Percentiles rank a stretch among this genome's conserved stretches.
phyloP scores from a whole-genome alignment of 2,329 filamentous ascomycete species.

The Cladophialophora immunda region DNA sequence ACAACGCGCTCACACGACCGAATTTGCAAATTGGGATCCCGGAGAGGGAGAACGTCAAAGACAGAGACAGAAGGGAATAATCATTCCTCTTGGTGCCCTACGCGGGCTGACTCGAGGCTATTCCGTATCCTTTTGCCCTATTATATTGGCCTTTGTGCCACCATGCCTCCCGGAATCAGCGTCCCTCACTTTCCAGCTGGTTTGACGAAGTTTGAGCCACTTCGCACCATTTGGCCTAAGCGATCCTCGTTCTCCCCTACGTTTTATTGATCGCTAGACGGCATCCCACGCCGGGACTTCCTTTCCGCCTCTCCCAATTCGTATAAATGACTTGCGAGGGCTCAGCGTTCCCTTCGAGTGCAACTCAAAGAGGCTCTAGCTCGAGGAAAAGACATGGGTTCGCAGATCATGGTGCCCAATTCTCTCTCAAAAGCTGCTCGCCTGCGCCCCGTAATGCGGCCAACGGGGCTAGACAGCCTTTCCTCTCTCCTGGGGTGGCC shows the following conservation, averaged over 20 bases:
- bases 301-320: conserved; percentile 9
- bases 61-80: conserved; percentile 4
- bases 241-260: conserved; percentile 16
- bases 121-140: conserved; percentile 22
- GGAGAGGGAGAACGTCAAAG: neutral
- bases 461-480: conserved; percentile 11
- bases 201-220: conserved; percentile 31
- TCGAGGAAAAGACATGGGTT: conserved; percentile 5
- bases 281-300: conserved; percentile 1
- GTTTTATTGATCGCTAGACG: conserved; percentile 15
- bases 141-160: conserved; percentile 28
- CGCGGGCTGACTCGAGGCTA: conserved; percentile 20
- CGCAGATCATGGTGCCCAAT: conserved; percentile 30
- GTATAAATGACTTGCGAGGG: conserved; percentile 6
- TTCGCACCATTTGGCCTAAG: conserved; percentile 25
- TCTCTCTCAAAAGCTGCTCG: conserved; percentile 14
- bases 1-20: neutral
- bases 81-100: conserved; percentile 7
- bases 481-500: neutral
- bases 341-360: neutral
- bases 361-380: conserved; percentile 11
- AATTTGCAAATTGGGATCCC: neutral
- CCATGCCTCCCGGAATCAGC: conserved; percentile 20
- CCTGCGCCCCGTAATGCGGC: conserved; percentile 5
- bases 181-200: conserved; percentile 17